These are phyloP conservation scores for Plasmodium vinckei DNA, from an alignment of 169 alveolate species.

Conservation along the genomic window DNA sequence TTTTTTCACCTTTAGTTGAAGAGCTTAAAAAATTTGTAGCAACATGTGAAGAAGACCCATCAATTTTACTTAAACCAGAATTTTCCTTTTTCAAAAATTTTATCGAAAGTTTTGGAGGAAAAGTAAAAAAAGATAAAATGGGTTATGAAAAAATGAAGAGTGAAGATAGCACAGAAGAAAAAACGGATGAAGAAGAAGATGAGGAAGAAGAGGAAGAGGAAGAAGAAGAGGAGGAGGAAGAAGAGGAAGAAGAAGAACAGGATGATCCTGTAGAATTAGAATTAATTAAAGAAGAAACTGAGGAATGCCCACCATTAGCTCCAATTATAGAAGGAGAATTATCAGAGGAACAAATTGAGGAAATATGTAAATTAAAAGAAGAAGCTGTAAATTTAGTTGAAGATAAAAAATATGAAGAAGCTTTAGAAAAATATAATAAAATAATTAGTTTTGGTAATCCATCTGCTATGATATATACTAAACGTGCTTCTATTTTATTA, in stretches of 20 bases:
- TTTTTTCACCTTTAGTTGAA: slow-evolving; percentile 71
- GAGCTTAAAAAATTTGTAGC: slow-evolving; percentile 83
- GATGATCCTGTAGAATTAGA: background rate
- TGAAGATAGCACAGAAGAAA: slow-evolving; percentile 64
- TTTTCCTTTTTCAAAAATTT: slow-evolving; percentile 79
- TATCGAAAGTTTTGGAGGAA: slow-evolving; percentile 80
- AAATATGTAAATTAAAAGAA: slow-evolving; percentile 79
- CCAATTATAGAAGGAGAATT: slow-evolving; percentile 81
- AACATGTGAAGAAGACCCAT: slow-evolving; percentile 76
- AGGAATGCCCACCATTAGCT: slow-evolving; percentile 82
- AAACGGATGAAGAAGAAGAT: slow-evolving; percentile 50
- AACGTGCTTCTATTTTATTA: slow-evolving; percentile 82
- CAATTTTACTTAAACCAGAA: slow-evolving; percentile 80
- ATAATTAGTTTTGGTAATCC: slow-evolving; percentile 82
- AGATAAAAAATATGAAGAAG: slow-evolving; percentile 76
- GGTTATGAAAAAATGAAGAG: slow-evolving; percentile 42
- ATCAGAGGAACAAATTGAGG: slow-evolving; percentile 79
- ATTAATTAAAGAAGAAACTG: slow-evolving; percentile 77
- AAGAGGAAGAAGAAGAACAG: slow-evolving; percentile 51
- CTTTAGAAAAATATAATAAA: slow-evolving; percentile 77
- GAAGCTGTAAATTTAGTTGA: slow-evolving; percentile 77
- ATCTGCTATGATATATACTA: slow-evolving; percentile 84
- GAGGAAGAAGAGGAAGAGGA: slow-evolving; percentile 75
- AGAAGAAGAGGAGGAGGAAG: slow-evolving; percentile 75
- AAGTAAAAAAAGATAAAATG: slow-evolving; percentile 48